Base-by-base conservation (phyloP, 192 early-diverging fungal species). In the Pilobolus umbonatus region DNA sequence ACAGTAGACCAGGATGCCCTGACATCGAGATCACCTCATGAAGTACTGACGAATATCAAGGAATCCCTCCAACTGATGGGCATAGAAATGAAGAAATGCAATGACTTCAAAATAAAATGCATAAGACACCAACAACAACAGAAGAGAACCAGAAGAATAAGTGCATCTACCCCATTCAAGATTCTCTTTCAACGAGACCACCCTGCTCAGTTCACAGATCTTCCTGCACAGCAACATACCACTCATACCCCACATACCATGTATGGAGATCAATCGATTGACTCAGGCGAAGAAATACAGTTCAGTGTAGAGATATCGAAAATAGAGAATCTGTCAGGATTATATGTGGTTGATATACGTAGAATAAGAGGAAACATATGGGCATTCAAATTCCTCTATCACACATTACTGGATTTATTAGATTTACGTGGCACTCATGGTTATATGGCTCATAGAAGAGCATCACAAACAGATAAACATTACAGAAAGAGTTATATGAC, bases 261-360 rank as follows among this genome's bases (percentile, higher is more conserved):
- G 4, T 82, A 84, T 34, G 82, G 82, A 1, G 80, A 85, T 26
- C 69, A 74, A 25, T 26, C 65, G 0, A 57, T 79, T 22, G 83
- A 85, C 55, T 71, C 72, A 5, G 85, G 86, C 14, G 92, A 88
- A 19, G 93, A 96, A 73, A 80, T 98, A 24, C 85, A 85, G 32
- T 86, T 96, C 73, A 80, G 83, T 14, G 85, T 98, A 25, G 92
- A 95, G 75, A 66, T 98, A 43, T 90, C 92, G 69, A 84, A 83
- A 63, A 88, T 98, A 65, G 90, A 92, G 76, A 95, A 96, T 64
- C 63, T 98, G 38, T 82, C 79, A 64, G 82, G 82, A 36, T 61
- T 90, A 21, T 88, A 87, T 49, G 86, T 86, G 34, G 88, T 90
- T 25, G 84, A 87, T 55, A 73, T 90, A 45, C 80, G 80, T 9